Evolutionary conservation across 139 green algal species (phyloP).

Genomic region (Cymbomonas tetramitiformis): DNA sequence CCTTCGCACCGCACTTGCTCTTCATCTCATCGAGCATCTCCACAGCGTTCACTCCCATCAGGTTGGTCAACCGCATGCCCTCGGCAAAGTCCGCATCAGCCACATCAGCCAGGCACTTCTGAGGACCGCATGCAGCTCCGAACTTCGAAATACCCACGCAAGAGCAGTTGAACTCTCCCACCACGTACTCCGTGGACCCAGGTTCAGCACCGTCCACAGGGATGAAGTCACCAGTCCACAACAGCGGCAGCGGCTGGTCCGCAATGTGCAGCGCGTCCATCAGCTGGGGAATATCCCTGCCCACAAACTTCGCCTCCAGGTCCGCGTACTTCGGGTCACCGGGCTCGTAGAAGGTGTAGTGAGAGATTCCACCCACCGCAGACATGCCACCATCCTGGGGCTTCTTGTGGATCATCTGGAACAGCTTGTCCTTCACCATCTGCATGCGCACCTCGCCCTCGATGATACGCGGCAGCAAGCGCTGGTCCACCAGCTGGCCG

Average conservation of each 20-base stretch:
- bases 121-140: neutral
- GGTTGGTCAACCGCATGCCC: neutral
- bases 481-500: constrained; percentile 30
- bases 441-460: constrained; percentile 31
- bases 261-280: neutral
- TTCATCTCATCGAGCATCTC: neutral
- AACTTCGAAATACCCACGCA: constrained; percentile 28
- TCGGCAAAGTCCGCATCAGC: neutral
- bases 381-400: constrained; percentile 16
- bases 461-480: constrained; percentile 27
- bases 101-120: neutral
- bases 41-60: neutral
- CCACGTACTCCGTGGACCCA: constrained; percentile 22
- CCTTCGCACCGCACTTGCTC: no score
- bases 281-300: neutral
- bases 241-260: constrained; percentile 14
- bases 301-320: neutral
- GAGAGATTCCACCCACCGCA: neutral
- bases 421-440: constrained; percentile 25
- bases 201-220: constrained; percentile 16
- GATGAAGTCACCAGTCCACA: constrained; percentile 33
- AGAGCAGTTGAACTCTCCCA: constrained; percentile 35
- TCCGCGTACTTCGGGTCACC: neutral
- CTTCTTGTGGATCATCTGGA: constrained; percentile 37
- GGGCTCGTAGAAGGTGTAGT: neutral